phyloP scores from a whole-genome alignment of 176 grass and related monocot genomes.

The Tuctoria greenei region DNA sequence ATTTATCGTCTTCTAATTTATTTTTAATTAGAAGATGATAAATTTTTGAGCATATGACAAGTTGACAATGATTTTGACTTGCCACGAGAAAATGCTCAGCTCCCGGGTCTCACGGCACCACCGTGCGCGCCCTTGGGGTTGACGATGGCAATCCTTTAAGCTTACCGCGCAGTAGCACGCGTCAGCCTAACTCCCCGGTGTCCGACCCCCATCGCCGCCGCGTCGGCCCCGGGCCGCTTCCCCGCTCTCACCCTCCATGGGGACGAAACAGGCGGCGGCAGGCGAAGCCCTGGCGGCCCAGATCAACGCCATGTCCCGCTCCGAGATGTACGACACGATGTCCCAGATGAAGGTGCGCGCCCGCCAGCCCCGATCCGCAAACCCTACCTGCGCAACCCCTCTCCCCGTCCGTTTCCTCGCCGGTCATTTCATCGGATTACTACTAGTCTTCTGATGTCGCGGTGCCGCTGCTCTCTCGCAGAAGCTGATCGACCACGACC shows the following conservation, averaged over 20 bases:
- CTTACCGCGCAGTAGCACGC: no score
- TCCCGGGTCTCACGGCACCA: no score
- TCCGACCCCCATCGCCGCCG: slow-evolving; percentile 12
- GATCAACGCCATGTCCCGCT: slow-evolving; percentile 69
- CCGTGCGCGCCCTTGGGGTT: no score
- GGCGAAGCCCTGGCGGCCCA: slow-evolving; percentile 65
- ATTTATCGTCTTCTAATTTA: no score
- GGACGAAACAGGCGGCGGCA: slow-evolving; percentile 48
- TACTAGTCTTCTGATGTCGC: background rate
- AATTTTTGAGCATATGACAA: no score
- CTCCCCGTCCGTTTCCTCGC: background rate
- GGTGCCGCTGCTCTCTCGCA: slow-evolving; percentile 18
- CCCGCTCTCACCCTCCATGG: slow-evolving; percentile 39
- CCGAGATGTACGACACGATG: slow-evolving; percentile 88
- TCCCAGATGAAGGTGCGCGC: slow-evolving; percentile 73
- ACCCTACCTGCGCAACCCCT: slow-evolving; percentile 19
- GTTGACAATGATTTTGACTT: no score
- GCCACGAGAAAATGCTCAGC: no score
- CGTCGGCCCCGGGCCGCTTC: background rate
- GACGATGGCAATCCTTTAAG: no score
- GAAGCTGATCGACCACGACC: slow-evolving; percentile 76
- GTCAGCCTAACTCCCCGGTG: background rate
- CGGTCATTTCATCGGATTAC: background rate
- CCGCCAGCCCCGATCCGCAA: background rate
- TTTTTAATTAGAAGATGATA: no score